Evolutionary conservation across 805 yeast species (phyloP).

Genomic region (Metschnikowia peoriensis): DNA sequence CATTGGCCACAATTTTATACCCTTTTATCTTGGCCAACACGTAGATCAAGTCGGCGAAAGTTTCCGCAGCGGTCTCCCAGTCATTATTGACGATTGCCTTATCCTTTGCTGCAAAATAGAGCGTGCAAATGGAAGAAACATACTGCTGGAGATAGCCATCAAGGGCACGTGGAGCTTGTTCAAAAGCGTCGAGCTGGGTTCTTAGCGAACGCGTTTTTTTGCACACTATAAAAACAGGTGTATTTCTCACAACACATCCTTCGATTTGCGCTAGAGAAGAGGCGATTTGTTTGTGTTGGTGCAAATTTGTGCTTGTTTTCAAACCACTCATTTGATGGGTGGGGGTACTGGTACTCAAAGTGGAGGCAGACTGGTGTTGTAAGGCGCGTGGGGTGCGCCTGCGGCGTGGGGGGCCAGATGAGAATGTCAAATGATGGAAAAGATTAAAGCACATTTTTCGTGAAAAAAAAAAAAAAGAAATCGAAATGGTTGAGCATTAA

Average conservation of each 20-base stretch:
- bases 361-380: neutral
- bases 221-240: neutral
- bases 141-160: slow-evolving; percentile 40
- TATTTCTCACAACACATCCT: neutral
- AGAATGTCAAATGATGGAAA: no score
- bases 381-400: no score
- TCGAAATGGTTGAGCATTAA: no score
- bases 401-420: no score
- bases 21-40: slow-evolving; percentile 64
- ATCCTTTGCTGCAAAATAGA: neutral
- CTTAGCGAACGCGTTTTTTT: neutral
- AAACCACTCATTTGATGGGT: neutral
- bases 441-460: no score
- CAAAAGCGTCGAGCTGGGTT: slow-evolving; percentile 20
- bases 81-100: neutral
- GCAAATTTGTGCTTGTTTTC: neutral
- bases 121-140: slow-evolving; percentile 1
- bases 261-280: neutral
- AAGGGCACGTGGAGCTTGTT: slow-evolving; percentile 51
- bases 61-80: slow-evolving; percentile 4
- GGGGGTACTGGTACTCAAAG: neutral
- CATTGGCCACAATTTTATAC: slow-evolving; percentile 55
- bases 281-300: slow-evolving; percentile 1
- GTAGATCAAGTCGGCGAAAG: slow-evolving; percentile 47
- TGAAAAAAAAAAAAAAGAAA: no score